Evolutionary conservation across 345 rosid genomes (phyloP).

Genomic region (Jatropha curcas): DNA sequence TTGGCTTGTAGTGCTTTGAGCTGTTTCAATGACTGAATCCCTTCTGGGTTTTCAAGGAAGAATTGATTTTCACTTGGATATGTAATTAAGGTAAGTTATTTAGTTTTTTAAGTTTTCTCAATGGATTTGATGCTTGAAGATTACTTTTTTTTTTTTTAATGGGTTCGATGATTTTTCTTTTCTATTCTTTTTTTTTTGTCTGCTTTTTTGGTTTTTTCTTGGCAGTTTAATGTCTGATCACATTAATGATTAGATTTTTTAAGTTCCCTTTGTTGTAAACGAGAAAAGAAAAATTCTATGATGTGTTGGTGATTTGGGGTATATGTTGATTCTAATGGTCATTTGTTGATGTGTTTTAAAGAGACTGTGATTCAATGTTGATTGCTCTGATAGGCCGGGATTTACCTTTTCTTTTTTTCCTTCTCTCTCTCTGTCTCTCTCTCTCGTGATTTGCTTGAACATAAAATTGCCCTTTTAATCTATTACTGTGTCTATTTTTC

Average conservation of each 20-base stretch:
- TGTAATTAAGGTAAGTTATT: slow-evolving; percentile 18
- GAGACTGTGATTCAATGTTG: slow-evolving; percentile 3
- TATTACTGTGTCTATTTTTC: not conserved
- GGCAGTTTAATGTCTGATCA: slow-evolving; percentile 12
- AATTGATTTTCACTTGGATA: slow-evolving; percentile 1
- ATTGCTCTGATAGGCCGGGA: not conserved
- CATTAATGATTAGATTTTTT: not conserved
- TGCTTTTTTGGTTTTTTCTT: not conserved
- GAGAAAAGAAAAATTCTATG: not conserved
- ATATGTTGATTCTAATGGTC: not conserved
- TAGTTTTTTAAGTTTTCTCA: not conserved
- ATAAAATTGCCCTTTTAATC: not conserved
- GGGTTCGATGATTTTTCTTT: slow-evolving; percentile 8
- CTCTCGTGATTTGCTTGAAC: not conserved
- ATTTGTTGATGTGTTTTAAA: not conserved
- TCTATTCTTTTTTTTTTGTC: not conserved
- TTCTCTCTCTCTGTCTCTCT: not conserved
- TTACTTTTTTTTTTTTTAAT: slow-evolving; percentile 15
- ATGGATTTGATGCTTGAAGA: slow-evolving; percentile 17
- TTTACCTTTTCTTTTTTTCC: not conserved
- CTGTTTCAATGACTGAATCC: slow-evolving; percentile 10
- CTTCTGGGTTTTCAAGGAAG: slow-evolving; percentile 1
- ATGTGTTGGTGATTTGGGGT: not conserved
- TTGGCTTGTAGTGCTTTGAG: slow-evolving; percentile 9
- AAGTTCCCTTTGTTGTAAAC: not conserved